phyloP scores from a whole-genome alignment of 177 flowering plant genomes.

The Vitis hybrid region DNA sequence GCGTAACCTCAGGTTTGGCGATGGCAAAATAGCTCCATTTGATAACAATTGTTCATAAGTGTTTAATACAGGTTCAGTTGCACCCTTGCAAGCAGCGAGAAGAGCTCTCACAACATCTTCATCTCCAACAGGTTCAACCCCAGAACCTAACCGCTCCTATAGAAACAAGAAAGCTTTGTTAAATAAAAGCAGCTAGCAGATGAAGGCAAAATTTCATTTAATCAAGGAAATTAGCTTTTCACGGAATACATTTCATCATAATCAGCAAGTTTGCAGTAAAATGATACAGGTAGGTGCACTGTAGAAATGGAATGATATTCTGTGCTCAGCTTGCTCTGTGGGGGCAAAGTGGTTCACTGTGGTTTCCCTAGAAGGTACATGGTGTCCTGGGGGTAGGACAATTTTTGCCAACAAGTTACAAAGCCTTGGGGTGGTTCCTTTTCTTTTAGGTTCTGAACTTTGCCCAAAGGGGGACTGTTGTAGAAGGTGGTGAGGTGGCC shows the following conservation, averaged over 20 bases:
- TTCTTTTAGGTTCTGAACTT: too few relatives aligned
- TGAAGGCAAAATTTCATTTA: neutral
- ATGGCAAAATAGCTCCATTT: constrained; percentile 76
- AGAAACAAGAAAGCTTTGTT: constrained; percentile 11
- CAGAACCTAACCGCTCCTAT: constrained; percentile 75
- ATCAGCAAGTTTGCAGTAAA: neutral
- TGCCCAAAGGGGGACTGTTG: too few relatives aligned
- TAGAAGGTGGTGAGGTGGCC: too few relatives aligned
- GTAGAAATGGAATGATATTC: too few relatives aligned
- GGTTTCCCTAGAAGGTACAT: too few relatives aligned
- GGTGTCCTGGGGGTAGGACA: too few relatives aligned
- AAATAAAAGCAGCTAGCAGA: neutral
- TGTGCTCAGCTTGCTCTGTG: too few relatives aligned
- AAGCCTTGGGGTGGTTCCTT: too few relatives aligned
- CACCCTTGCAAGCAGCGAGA: constrained; percentile 88
- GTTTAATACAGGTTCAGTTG: constrained; percentile 82
- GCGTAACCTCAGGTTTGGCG: constrained; percentile 73
- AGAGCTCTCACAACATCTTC: constrained; percentile 95
- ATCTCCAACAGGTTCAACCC: constrained; percentile 78
- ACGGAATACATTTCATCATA: too few relatives aligned
- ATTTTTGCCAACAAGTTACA: too few relatives aligned
- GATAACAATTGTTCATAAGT: constrained; percentile 83
- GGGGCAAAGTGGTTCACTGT: too few relatives aligned
- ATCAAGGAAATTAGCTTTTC: neutral
- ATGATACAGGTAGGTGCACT: too few relatives aligned